phyloP scores from a whole-genome alignment of 129 eudicot species.

The Centaurea solstitialis region DNA sequence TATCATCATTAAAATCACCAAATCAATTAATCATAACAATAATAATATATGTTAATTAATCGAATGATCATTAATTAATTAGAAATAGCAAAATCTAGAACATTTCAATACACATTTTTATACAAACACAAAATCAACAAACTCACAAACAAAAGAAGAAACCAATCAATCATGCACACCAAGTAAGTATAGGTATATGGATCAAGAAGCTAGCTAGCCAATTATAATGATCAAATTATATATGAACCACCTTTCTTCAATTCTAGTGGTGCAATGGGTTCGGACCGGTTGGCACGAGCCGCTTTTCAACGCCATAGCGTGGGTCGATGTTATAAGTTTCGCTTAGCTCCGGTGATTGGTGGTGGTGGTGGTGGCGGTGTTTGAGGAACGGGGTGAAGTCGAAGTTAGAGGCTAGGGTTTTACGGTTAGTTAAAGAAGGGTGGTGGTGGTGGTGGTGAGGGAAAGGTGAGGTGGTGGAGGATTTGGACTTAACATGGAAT shows the following conservation, averaged over 20 bases:
- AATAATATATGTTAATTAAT: not conserved
- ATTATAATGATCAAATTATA: slow-evolving; percentile 3
- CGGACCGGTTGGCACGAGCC: slow-evolving; percentile 84
- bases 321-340: slow-evolving; percentile 54
- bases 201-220: not conserved
- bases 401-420: slow-evolving; percentile 51
- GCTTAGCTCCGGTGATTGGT: slow-evolving; percentile 6
- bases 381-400: slow-evolving; percentile 67
- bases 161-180: slow-evolving; percentile 30
- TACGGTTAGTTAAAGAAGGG: slow-evolving; percentile 45
- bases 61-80: not conserved
- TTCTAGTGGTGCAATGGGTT: slow-evolving; percentile 86
- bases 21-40: not conserved
- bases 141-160: slow-evolving; percentile 18
- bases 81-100: slow-evolving; percentile 12
- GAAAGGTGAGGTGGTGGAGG: slow-evolving; percentile 11
- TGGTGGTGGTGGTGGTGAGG: slow-evolving; percentile 18
- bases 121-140: slow-evolving; percentile 21
- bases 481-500: slow-evolving; percentile 35
- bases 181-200: slow-evolving; percentile 9
- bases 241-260: slow-evolving; percentile 32
- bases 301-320: slow-evolving; percentile 67
- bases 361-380: slow-evolving; percentile 29
- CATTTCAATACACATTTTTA: slow-evolving; percentile 20
- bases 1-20: not conserved